Conservation (phyloP, 1,284 basidiomycete species). For the Paramarasmius palmivorus region DNA sequence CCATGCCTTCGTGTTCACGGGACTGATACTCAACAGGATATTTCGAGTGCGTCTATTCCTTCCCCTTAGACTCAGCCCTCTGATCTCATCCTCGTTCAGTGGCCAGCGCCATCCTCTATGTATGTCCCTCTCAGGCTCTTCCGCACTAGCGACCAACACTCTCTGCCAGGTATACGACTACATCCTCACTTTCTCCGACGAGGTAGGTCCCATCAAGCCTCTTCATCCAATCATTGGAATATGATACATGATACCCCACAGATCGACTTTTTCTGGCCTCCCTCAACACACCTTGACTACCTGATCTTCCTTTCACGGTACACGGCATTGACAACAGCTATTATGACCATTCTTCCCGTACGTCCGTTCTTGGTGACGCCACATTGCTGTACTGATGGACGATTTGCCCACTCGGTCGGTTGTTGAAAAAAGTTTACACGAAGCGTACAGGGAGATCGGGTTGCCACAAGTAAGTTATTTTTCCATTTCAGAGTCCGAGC, state of each 20-base stretch:
- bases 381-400: too few relatives aligned
- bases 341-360: constrained; percentile 1
- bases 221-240: neutral
- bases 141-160: neutral
- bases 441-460: neutral
- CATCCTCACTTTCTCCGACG: neutral
- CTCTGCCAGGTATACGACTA: constrained; percentile 1
- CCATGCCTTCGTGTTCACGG: too few relatives aligned
- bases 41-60: too few relatives aligned
- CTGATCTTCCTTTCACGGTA: constrained; percentile 1
- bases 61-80: neutral
- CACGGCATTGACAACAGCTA: neutral
- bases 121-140: neutral
- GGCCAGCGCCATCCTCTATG: neutral
- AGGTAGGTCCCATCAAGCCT: neutral
- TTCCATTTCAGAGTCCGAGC: neutral
- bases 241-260: neutral
- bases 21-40: neutral
- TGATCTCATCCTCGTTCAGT: neutral
- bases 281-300: neutral
- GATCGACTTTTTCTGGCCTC: neutral
- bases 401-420: neutral
- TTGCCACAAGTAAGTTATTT: neutral
- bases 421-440: neutral
- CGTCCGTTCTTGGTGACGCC: neutral